Percentiles rank a stretch among this genome's conserved stretches.
These are phyloP conservation scores for Yamadazyma taylorii DNA, from an alignment of 1,139 yeast genomes.

Conservation along the genomic window DNA sequence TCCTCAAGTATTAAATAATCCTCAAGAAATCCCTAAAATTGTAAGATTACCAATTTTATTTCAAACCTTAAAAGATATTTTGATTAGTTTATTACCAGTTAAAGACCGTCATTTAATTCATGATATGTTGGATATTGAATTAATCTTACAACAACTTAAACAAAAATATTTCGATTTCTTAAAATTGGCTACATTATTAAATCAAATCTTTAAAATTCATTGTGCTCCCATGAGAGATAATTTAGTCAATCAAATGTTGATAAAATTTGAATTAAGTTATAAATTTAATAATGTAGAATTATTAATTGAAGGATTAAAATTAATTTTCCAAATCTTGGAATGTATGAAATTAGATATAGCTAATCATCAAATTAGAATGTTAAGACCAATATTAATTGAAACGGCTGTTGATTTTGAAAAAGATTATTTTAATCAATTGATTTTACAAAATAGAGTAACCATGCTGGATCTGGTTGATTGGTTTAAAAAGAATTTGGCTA, in stretches of 20 bases:
- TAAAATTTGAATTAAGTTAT: slow-evolving; percentile 64
- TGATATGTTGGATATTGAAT: slow-evolving; percentile 75
- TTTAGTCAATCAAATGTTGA: slow-evolving; percentile 84
- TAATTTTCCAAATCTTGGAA: slow-evolving; percentile 81
- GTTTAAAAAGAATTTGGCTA: slow-evolving; percentile 37
- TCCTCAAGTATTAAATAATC: slow-evolving; percentile 8
- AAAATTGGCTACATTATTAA: slow-evolving; percentile 68
- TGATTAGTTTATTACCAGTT: slow-evolving; percentile 72
- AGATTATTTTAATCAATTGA: slow-evolving; percentile 76
- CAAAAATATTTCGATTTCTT: slow-evolving; percentile 70
- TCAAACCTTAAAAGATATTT: slow-evolving; percentile 73
- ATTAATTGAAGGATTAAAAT: slow-evolving; percentile 74
- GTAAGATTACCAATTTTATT: slow-evolving; percentile 67
- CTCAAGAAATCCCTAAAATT: slow-evolving; percentile 28
- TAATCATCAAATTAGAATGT: slow-evolving; percentile 84
- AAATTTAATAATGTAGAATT: slow-evolving; percentile 50
- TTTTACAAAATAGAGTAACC: slow-evolving; percentile 65
- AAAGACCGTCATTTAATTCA: slow-evolving; percentile 68
- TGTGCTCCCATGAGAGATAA: slow-evolving; percentile 96
- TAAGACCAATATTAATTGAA: slow-evolving; percentile 81
- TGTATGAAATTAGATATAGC: slow-evolving; percentile 98
- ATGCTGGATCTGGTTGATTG: slow-evolving; percentile 68
- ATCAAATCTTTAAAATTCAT: slow-evolving; percentile 70
- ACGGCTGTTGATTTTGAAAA: slow-evolving; percentile 92
- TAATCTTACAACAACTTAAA: slow-evolving; percentile 72